A percentile compares a stretch with the other conserved stretches of the same genome.
Evolutionary conservation across 768 basidiomycete species (phyloP).

Genomic region (Lentinula boryana): DNA sequence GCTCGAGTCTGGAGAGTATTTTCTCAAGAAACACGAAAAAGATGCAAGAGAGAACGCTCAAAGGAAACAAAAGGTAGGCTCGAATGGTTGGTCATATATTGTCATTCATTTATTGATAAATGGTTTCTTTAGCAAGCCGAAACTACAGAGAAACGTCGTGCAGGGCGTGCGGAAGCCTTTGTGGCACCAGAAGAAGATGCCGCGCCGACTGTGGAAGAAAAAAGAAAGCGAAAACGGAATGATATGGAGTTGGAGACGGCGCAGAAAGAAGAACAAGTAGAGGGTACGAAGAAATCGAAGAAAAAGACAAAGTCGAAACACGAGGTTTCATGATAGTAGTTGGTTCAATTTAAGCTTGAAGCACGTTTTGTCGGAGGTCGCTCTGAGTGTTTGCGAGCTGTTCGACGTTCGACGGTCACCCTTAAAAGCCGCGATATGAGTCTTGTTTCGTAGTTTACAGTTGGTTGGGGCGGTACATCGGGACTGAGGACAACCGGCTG

Average conservation of each 20-base stretch:
- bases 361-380: too few relatives aligned
- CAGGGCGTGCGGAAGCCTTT: conserved; percentile 82
- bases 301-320: conserved; percentile 13
- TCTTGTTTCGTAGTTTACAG: too few relatives aligned
- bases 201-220: conserved; percentile 73
- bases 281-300: conserved; percentile 15
- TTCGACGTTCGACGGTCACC: too few relatives aligned
- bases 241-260: conserved; percentile 28
- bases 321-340: conserved; percentile 1
- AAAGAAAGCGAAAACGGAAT: conserved; percentile 46
- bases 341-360: background rate
- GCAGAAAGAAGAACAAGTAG: conserved; percentile 34
- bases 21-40: conserved; percentile 89
- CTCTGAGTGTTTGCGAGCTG: too few relatives aligned
- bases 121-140: conserved; percentile 64
- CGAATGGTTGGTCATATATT: background rate
- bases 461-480: too few relatives aligned
- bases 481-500: background rate
- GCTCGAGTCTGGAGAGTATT: conserved; percentile 96
- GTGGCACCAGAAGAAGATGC: conserved; percentile 80
- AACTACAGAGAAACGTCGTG: conserved; percentile 59
- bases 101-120: background rate
- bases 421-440: too few relatives aligned
- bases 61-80: conserved; percentile 68
- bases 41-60: conserved; percentile 65